These are phyloP conservation scores for Globisporangium parvum DNA, from an alignment of 352 stramenopile genomes.

Conservation along the genomic window DNA sequence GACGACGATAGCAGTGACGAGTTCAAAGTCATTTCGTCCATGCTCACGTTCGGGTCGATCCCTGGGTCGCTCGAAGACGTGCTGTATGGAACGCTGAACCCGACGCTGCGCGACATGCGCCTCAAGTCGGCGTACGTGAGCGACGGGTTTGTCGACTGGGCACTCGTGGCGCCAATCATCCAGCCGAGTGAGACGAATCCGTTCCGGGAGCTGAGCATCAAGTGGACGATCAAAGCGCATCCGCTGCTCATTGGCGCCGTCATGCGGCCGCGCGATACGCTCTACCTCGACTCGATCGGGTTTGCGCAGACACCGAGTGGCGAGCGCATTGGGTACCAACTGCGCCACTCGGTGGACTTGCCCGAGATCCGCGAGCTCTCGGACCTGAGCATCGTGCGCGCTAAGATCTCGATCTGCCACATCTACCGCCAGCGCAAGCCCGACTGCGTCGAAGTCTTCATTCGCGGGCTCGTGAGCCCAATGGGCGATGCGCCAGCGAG, in stretches of 20 bases:
- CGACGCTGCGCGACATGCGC: conserved; percentile 1
- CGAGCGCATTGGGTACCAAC: conserved; percentile 44
- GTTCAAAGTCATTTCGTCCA: neutral
- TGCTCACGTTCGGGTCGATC: conserved; percentile 7
- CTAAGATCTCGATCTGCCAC: conserved; percentile 43
- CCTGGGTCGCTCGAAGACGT: conserved; percentile 11
- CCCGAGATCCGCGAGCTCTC: conserved; percentile 30
- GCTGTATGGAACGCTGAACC: conserved; percentile 11
- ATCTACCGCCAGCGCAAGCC: conserved; percentile 40
- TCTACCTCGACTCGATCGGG: conserved; percentile 50
- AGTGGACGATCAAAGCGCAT: conserved; percentile 45
- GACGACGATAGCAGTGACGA: neutral
- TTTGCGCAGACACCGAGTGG: conserved; percentile 25
- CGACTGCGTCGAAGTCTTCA: conserved; percentile 41
- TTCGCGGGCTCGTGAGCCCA: conserved; percentile 7
- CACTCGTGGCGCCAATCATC: conserved; percentile 27
- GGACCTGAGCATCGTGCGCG: conserved; percentile 31
- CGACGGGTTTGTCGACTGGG: conserved; percentile 42
- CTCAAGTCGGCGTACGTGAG: conserved; percentile 32
- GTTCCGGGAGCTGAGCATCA: conserved; percentile 38
- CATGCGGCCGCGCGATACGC: conserved; percentile 48
- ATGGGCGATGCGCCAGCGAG: conserved; percentile 1
- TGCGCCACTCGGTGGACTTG: conserved; percentile 54
- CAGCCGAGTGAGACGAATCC: conserved; percentile 31
- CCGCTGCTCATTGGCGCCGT: conserved; percentile 27